Evolutionary conservation across 768 basidiomycete species (phyloP).

Genomic region (Strobilomyces confusus): DNA sequence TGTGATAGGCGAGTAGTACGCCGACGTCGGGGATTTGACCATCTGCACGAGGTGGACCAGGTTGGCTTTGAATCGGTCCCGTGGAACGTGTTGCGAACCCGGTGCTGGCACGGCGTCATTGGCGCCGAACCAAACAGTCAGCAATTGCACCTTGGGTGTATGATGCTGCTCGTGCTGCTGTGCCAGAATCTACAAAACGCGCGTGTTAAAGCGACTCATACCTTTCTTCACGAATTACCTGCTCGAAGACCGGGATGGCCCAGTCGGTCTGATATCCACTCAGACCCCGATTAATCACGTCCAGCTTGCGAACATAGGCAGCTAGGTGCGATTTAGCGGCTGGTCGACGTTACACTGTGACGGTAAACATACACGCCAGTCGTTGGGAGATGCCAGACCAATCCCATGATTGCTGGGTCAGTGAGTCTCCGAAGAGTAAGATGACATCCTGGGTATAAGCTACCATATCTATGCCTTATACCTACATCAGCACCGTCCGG

Average conservation of each 20-base stretch:
- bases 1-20: slow-evolving; percentile 66
- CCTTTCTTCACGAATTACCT: slow-evolving; percentile 38
- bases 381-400: slow-evolving; percentile 61
- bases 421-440: slow-evolving; percentile 78
- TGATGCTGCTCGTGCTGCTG: slow-evolving; percentile 43
- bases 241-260: slow-evolving; percentile 75
- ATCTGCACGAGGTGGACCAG: slow-evolving; percentile 57
- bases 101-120: slow-evolving; percentile 77
- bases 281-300: slow-evolving; percentile 83
- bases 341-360: not conserved
- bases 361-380: slow-evolving; percentile 40
- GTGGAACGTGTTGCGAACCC: slow-evolving; percentile 73
- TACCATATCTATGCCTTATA: slow-evolving; percentile 38
- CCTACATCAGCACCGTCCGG: not conserved
- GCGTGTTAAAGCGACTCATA: not conserved
- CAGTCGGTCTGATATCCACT: slow-evolving; percentile 86
- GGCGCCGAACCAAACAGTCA: slow-evolving; percentile 86
- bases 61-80: slow-evolving; percentile 60
- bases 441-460: slow-evolving; percentile 56
- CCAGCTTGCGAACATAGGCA: slow-evolving; percentile 73
- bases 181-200: slow-evolving; percentile 49
- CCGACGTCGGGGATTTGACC: slow-evolving; percentile 58
- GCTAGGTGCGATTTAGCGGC: slow-evolving; percentile 38
- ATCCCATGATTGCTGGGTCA: slow-evolving; percentile 69
- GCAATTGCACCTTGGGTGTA: slow-evolving; percentile 60